These are phyloP conservation scores for Zalaria obscura DNA, from an alignment of 2,329 filamentous ascomycete species.

Conservation along the genomic window DNA sequence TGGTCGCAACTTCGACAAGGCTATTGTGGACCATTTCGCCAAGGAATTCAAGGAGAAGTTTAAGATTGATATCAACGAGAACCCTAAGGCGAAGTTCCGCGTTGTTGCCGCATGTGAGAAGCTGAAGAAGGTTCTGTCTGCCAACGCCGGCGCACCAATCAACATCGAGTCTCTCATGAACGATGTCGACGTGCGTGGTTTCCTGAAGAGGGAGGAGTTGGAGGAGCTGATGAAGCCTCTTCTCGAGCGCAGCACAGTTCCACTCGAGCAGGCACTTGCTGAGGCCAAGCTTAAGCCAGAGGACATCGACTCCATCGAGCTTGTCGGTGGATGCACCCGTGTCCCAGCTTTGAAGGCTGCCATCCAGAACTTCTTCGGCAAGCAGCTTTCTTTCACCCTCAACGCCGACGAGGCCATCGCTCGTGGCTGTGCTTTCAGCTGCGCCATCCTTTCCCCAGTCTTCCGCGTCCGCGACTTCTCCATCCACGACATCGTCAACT, in stretches of 20 bases:
- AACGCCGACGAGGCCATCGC: slow-evolving; percentile 98
- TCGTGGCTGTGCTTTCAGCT: slow-evolving; percentile 91
- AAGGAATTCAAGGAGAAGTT: slow-evolving; percentile 95
- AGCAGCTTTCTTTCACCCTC: slow-evolving; percentile 83
- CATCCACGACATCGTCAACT: slow-evolving; percentile 93
- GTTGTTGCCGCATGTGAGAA: slow-evolving; percentile 85
- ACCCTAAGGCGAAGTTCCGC: slow-evolving; percentile 79
- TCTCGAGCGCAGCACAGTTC: slow-evolving; percentile 54
- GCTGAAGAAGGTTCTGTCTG: slow-evolving; percentile 95
- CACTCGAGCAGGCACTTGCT: slow-evolving; percentile 83
- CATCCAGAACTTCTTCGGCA: slow-evolving; percentile 84
- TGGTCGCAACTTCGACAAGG: slow-evolving; percentile 93
- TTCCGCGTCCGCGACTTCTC: slow-evolving; percentile 98
- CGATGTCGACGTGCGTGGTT: slow-evolving; percentile 76
- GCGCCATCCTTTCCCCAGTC: slow-evolving; percentile 89
- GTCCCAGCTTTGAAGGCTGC: slow-evolving; percentile 83
- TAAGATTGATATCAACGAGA: slow-evolving; percentile 88
- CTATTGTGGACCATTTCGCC: slow-evolving; percentile 84
- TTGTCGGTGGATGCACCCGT: slow-evolving; percentile 90
- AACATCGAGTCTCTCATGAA: slow-evolving; percentile 99
- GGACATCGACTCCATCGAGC: slow-evolving; percentile 85
- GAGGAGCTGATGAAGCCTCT: slow-evolving; percentile 82
- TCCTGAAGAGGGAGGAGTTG: slow-evolving; percentile 88
- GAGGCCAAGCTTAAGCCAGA: slow-evolving; percentile 83
- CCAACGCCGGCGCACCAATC: slow-evolving; percentile 80